These are phyloP conservation scores for Platanus orientalis DNA, from an alignment of 164 flowering plant species.

Conservation along the genomic window DNA sequence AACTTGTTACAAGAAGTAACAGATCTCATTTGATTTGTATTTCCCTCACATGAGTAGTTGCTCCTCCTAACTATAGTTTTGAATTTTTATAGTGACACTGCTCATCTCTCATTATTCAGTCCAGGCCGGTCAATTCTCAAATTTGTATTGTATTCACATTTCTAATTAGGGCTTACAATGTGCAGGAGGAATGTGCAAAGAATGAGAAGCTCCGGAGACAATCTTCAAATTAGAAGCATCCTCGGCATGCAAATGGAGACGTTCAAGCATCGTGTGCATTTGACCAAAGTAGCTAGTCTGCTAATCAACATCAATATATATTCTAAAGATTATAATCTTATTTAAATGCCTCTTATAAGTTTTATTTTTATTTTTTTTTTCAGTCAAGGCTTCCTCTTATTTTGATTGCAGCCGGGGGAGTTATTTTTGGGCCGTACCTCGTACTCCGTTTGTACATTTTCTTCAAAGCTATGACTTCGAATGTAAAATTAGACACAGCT, in stretches of 20 bases:
- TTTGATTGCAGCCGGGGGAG: not conserved
- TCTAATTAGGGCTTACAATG: slow-evolving; percentile 7
- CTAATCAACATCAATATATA: not conserved
- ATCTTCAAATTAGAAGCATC: slow-evolving; percentile 11
- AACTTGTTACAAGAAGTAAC: too few relatives aligned
- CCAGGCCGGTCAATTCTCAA: not conserved
- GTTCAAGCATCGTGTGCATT: not conserved
- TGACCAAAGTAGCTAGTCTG: too few relatives aligned
- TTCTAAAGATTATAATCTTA: not conserved
- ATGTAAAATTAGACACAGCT: not conserved
- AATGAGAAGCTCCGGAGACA: slow-evolving; percentile 44
- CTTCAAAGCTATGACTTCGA: not conserved
- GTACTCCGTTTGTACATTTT: not conserved
- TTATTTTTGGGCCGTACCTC: not conserved
- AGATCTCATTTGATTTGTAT: not conserved
- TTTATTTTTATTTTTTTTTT: not conserved
- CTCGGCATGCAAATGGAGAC: not conserved
- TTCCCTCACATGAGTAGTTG: too few relatives aligned
- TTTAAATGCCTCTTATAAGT: too few relatives aligned
- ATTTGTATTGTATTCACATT: not conserved
- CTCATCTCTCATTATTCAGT: too few relatives aligned
- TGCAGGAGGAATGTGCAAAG: slow-evolving; percentile 60
- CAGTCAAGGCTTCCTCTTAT: not conserved
- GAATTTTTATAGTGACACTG: too few relatives aligned
- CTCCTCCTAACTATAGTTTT: too few relatives aligned